Conservation (phyloP, 768 basidiomycete species). For the Lactifluus volemus region DNA sequence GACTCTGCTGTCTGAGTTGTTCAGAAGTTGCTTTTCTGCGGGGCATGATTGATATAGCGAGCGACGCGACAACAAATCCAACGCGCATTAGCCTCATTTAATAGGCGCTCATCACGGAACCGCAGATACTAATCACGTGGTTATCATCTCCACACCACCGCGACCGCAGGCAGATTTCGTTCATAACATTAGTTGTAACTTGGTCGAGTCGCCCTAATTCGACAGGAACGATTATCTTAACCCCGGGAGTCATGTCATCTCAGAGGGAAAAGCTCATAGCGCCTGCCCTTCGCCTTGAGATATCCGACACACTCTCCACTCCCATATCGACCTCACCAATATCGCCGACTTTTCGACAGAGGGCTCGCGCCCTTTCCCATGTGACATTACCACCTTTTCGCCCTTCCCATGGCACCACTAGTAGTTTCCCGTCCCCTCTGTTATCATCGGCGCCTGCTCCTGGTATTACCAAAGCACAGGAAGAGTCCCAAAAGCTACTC, state of each 20-base stretch:
- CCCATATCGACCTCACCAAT: background rate
- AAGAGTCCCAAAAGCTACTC: conserved; percentile 63
- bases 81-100: background rate
- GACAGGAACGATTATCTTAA: background rate
- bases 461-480: conserved; percentile 35
- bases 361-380: conserved; percentile 24
- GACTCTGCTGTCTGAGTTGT: conserved; percentile 5
- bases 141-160: no score
- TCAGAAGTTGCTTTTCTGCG: background rate
- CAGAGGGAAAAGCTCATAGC: background rate
- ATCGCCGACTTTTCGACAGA: conserved; percentile 13
- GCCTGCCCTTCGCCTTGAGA: conserved; percentile 16
- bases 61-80: background rate
- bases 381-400: conserved; percentile 23
- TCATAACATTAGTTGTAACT: background rate
- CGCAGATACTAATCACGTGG: background rate
- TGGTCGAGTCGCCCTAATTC: background rate
- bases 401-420: conserved; percentile 23
- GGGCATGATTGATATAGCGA: background rate
- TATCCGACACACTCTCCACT: conserved; percentile 3
- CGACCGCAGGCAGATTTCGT: no score
- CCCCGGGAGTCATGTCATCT: conserved; percentile 2
- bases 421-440: conserved; percentile 22
- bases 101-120: background rate
- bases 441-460: conserved; percentile 17